phyloP scores from a whole-genome alignment of 768 basidiomycete genomes.

The Daedaleopsis nitida region DNA sequence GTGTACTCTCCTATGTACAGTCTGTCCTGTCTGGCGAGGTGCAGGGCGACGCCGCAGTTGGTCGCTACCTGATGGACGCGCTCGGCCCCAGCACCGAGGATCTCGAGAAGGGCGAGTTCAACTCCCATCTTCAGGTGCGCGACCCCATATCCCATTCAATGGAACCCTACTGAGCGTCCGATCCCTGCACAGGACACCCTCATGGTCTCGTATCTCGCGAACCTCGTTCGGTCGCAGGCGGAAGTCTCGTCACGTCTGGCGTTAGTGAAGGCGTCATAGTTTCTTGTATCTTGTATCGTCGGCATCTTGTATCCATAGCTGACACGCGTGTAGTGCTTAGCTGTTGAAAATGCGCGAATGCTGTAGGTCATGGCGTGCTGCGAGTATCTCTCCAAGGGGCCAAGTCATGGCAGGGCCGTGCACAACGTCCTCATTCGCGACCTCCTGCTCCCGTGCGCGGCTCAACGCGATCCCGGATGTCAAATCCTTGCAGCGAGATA shows the following conservation, averaged over 20 bases:
- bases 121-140: slow-evolving; percentile 70
- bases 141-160: neutral
- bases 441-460: neutral
- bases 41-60: slow-evolving; percentile 81
- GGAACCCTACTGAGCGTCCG: slow-evolving; percentile 18
- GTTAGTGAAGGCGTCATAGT: slow-evolving; percentile 57
- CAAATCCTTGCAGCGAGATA: slow-evolving; percentile 45
- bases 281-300: slow-evolving; percentile 15
- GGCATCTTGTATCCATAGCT: slow-evolving; percentile 14
- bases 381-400: slow-evolving; percentile 94
- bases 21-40: slow-evolving; percentile 77
- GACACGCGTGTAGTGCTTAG: slow-evolving; percentile 33
- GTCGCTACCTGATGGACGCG: slow-evolving; percentile 89
- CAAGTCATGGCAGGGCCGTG: slow-evolving; percentile 86
- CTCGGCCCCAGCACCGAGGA: slow-evolving; percentile 70
- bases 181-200: slow-evolving; percentile 68
- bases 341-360: slow-evolving; percentile 98
- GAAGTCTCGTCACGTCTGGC: slow-evolving; percentile 89
- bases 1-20: slow-evolving; percentile 83
- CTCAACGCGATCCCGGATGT: slow-evolving; percentile 41
- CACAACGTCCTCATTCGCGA: slow-evolving; percentile 24
- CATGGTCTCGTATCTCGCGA: slow-evolving; percentile 94
- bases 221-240: slow-evolving; percentile 89
- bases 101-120: slow-evolving; percentile 74
- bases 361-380: slow-evolving; percentile 88